Evolutionary conservation across 306 rosid species (phyloP), one percentile per base, ranked within the genome.

Genomic region (Cucumis cinereus): DNA sequence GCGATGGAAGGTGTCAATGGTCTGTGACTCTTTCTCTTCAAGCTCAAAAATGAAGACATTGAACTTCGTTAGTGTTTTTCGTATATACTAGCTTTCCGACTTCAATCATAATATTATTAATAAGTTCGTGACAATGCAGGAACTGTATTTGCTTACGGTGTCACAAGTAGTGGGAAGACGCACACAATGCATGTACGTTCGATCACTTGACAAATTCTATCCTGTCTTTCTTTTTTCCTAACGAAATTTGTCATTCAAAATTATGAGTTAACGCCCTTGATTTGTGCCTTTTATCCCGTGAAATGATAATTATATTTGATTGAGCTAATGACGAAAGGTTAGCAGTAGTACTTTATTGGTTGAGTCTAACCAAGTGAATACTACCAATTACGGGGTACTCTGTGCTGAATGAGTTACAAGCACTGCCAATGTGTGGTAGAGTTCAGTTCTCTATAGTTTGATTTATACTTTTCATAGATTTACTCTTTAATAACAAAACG

Each of bases 1-100:
- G 96, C 99, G 75, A 95, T 95, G 99, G 99, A 95, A 81, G 99
- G 99, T 64, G 85, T 92, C 84, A 95, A 90, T 79, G 99, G 99
- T 95, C 84, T 38, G 88, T 5, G 30, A 49, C 75, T 13, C 45
- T 15, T 72, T 35, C 76, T 72, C 61, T 72, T 72, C 61, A 72
- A 26, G 47, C 60, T 50, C 45, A 22, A 19, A 43, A 68, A 43
- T 49, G 33, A 30, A 15, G 43, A 47, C 24, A 47, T 49, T 49
- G 23, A 71, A 71, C 52, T 49, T 69, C 38, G 14, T 71, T 71
- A 4, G 16, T 49, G 20, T 23, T 70, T 64, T 41, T 20, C 7
- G 23, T 16, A 16, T 70, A 43, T 12, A 14, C 5, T 68, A 20
- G 38, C 13, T 41, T 69, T 69, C n/a, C 35, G 20, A 8, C 14